Evolutionary conservation across 140 eudicot genomes (phyloP), one percentile per base, ranked within the genome.

Genomic region (Flaveria floridana): DNA sequence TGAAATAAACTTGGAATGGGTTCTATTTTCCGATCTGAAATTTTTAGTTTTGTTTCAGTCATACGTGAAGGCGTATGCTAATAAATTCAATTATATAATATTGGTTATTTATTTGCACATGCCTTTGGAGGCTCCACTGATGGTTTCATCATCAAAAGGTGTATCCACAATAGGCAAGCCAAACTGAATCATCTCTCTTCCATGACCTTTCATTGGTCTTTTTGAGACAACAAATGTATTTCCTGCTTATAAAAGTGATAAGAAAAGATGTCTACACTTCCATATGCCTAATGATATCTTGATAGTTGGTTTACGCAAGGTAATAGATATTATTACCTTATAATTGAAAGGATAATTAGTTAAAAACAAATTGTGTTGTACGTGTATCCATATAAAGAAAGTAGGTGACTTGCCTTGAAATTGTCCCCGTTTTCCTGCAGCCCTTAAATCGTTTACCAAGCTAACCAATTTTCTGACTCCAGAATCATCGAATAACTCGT

Each of bases 131-230:
- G 78, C 70, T 37, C 80, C 80, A 41, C 61, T 63, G 44, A 80
- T 68, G 42, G 65, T 61, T 65, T 85, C 88, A 79, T 81, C 85
- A 78, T 86, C 95, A 66, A 75, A 65, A 58, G 81, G 85, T 14
- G 82, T 79, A 67, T 89, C 92, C 28, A 82, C 84, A 78, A 81
- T 65, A 34, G 92, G 86, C 47, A 81, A 25, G 16, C 96, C 96
- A 53, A 89, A 72, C 46, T 89, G 96, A 71, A 89, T 85, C 86
- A 87, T 83, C 90, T 89, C 92, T 85, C 92, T 81, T 73, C 92
- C 96, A 76, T 83, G 87, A n/a, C 83, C 96, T 72, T 73, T 85
- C 77, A 68, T 73, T 19, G 96, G 96, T 74, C 92, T 89, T 78
- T 81, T 85, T 12, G 85, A 81, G 64, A 68, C 68, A 16, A 79